Base-by-base conservation (phyloP, 257 asterid species). In the Solanum pennellii region DNA sequence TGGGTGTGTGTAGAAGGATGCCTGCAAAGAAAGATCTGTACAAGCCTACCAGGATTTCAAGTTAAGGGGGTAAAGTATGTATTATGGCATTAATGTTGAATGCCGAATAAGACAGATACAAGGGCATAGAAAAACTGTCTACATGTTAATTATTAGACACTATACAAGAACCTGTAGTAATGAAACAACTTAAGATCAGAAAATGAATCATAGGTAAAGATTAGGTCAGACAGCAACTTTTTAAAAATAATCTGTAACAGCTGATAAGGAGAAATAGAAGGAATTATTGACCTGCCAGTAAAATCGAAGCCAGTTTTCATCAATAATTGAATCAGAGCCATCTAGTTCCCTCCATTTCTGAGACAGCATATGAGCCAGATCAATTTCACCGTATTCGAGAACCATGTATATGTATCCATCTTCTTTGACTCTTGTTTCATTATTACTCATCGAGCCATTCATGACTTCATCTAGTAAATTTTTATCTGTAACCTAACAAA, bases 251-350 rank as follows among this genome's bases (percentile, higher is more conserved):
- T 14, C 13, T 44, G 39, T 14, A 44, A 77, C 84, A 44, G 65
- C 65, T 44, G 39, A 42, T 25, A 27, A 25, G 39, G 41, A 0
- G 15, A 45, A 77, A 45, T 13, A 27, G 27, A 80, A 80, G 85
- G 73, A 83, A 87, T 83, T 68, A 87, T 83, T 68, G 62, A 96
- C 99, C 99, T 96, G 97, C 99, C 98, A 97, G 90, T 97, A 96
- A 93, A 95, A 97, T 33, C 99, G 94, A 66, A 97, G 98, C 99
- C 99, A 97, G 89, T 95, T 97, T 89, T 97, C 98, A 91, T 96
- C 99, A 86, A 97, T 95, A 87, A 90, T 91, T 71, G 92, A 89
- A 84, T 85, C 79, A 77, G 92, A 89, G 84, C 90, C 90, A 86
- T 96, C 98, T 83, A 97, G 89, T 89, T 95, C 98, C 92, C 91